phyloP scores from a whole-genome alignment of 2,329 filamentous ascomycete genomes.

The Scorias spongiosa region DNA sequence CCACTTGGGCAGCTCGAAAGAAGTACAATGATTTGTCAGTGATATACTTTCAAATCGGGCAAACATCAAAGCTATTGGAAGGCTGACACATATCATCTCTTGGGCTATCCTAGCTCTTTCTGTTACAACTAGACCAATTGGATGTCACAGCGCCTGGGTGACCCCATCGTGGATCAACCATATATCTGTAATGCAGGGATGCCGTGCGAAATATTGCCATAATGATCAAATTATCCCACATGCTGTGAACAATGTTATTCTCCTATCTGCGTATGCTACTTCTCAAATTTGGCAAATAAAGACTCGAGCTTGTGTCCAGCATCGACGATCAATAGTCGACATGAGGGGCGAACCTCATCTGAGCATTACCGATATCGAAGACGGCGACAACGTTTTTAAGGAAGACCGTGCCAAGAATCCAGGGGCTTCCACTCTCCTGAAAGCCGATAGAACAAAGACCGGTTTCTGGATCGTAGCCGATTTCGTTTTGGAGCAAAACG shows the following conservation, averaged over 20 bases:
- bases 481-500: slow-evolving; percentile 16
- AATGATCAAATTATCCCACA: background rate
- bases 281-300: too few relatives aligned
- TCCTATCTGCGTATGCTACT: background rate
- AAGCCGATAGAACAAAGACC: slow-evolving; percentile 14
- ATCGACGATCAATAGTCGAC: background rate
- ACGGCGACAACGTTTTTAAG: slow-evolving; percentile 32
- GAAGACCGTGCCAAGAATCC: slow-evolving; percentile 28
- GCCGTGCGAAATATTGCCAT: background rate
- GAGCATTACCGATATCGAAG: slow-evolving; percentile 29
- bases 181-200: too few relatives aligned
- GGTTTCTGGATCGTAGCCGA: slow-evolving; percentile 1
- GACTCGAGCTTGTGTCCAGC: too few relatives aligned
- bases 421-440: slow-evolving; percentile 11
- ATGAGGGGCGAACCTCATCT: slow-evolving; percentile 27
- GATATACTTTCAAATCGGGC: too few relatives aligned
- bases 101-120: background rate
- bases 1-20: too few relatives aligned
- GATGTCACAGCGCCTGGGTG: too few relatives aligned
- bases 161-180: too few relatives aligned
- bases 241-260: background rate
- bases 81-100: background rate
- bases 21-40: too few relatives aligned
- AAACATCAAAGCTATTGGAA: too few relatives aligned
- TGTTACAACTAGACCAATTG: too few relatives aligned